Conservation (phyloP, 148 eudicot genomes). For the Persicaria maculosa region DNA sequence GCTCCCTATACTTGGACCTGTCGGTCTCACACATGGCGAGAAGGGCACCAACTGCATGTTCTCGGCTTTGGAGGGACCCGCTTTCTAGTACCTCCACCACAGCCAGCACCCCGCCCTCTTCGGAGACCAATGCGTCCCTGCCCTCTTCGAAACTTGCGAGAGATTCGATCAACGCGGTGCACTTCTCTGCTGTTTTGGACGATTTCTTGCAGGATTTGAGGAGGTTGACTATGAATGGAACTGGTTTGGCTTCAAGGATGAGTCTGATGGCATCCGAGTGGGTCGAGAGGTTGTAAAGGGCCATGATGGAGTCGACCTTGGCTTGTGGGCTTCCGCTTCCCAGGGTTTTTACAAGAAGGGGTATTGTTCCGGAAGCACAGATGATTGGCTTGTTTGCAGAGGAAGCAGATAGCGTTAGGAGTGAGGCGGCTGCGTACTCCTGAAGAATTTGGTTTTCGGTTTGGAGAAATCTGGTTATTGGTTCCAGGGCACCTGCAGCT, state of each 20-base stretch:
- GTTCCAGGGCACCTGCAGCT: slow-evolving; percentile 74
- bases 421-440: slow-evolving; percentile 76
- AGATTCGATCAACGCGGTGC: slow-evolving; percentile 73
- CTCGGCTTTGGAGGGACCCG: slow-evolving; percentile 76
- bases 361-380: slow-evolving; percentile 63
- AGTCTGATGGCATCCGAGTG: slow-evolving; percentile 36
- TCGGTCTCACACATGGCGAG: slow-evolving; percentile 74
- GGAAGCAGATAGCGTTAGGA: slow-evolving; percentile 88
- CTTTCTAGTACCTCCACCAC: slow-evolving; percentile 84
- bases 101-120: slow-evolving; percentile 84
- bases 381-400: slow-evolving; percentile 69
- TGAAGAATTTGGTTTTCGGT: slow-evolving; percentile 45
- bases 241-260: slow-evolving; percentile 54
- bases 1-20: slow-evolving; percentile 64
- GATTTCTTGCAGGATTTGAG: slow-evolving; percentile 68
- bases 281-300: slow-evolving; percentile 90
- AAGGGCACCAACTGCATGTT: slow-evolving; percentile 80
- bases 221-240: slow-evolving; percentile 49
- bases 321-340: slow-evolving; percentile 58
- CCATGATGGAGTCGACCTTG: slow-evolving; percentile 72
- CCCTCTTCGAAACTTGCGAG: slow-evolving; percentile 58
- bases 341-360: slow-evolving; percentile 67
- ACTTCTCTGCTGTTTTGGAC: slow-evolving; percentile 78
- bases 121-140: slow-evolving; percentile 44
- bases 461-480: slow-evolving; percentile 58